Evolutionary conservation across 2,329 filamentous ascomycete genomes (phyloP).

Genomic region (Colletotrichum lentis): DNA sequence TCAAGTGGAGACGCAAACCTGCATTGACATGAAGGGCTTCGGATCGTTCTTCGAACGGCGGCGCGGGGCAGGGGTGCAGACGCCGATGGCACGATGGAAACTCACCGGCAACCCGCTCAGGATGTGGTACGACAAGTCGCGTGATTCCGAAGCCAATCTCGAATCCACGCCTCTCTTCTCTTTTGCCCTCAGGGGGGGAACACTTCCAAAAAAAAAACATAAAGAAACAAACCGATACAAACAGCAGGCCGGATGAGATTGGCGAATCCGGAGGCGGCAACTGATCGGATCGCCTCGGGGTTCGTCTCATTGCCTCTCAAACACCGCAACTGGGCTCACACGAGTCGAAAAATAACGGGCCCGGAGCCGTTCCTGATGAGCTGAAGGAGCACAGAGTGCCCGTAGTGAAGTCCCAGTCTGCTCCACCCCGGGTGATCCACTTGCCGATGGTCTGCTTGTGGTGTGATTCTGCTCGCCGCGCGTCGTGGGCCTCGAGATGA

Average conservation of each 20-base stretch:
- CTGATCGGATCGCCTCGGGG: slow-evolving; percentile 21
- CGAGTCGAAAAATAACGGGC: not conserved
- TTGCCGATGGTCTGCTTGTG: slow-evolving; percentile 36
- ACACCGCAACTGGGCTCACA: not conserved
- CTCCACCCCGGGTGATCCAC: slow-evolving; percentile 32
- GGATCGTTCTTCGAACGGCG: slow-evolving; percentile 18
- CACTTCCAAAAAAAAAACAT: not conserved
- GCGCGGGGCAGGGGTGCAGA: slow-evolving; percentile 25
- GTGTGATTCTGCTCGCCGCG: slow-evolving; percentile 30
- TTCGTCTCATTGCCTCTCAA: not conserved
- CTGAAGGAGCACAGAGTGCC: slow-evolving; percentile 12
- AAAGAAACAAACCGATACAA: slow-evolving; percentile 27
- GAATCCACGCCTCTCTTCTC: not conserved
- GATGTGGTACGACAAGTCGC: slow-evolving; percentile 29
- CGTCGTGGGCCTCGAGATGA: slow-evolving; percentile 24
- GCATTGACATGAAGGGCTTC: slow-evolving; percentile 27
- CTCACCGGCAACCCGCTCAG: slow-evolving; percentile 34
- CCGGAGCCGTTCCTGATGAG: slow-evolving; percentile 9
- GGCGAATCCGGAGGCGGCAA: slow-evolving; percentile 23
- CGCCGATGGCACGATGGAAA: slow-evolving; percentile 33
- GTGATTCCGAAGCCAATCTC: slow-evolving; percentile 19
- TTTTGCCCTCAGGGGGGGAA: too few species aligned
- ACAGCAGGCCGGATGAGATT: slow-evolving; percentile 9
- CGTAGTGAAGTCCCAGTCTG: slow-evolving; percentile 21
- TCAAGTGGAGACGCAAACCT: slow-evolving; percentile 1